Percentiles rank a stretch among this genome's conserved stretches.
phyloP scores from a whole-genome alignment of 2,329 filamentous ascomycete genomes.

The Trichothecium roseum region DNA sequence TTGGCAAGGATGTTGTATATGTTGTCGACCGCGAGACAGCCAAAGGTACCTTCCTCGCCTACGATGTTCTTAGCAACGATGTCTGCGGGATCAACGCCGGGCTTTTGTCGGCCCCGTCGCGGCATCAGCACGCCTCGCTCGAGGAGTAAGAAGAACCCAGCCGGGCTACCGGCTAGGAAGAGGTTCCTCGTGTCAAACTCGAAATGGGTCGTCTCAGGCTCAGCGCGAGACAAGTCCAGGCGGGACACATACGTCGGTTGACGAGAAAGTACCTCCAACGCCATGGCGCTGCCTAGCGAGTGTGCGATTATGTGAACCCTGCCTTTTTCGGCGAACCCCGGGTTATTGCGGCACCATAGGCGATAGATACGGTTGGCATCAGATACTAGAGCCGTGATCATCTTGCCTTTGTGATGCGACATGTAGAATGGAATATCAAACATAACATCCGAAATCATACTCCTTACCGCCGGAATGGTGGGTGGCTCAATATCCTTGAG shows the following conservation, averaged over 20 bases:
- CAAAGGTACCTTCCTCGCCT: slow-evolving; percentile 72
- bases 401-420: slow-evolving; percentile 89
- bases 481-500: slow-evolving; percentile 87
- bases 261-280: slow-evolving; percentile 78
- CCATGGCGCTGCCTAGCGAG: slow-evolving; percentile 90
- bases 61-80: slow-evolving; percentile 48
- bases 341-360: slow-evolving; percentile 90
- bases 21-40: slow-evolving; percentile 89
- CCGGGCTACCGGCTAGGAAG: slow-evolving; percentile 83
- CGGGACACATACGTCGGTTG: slow-evolving; percentile 66
- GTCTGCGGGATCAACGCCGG: slow-evolving; percentile 58
- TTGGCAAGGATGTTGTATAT: slow-evolving; percentile 81
- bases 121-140: slow-evolving; percentile 65
- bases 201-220: slow-evolving; percentile 51
- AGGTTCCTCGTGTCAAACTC: slow-evolving; percentile 88
- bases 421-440: slow-evolving; percentile 97
- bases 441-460: slow-evolving; percentile 95
- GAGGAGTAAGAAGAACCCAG: slow-evolving; percentile 84
- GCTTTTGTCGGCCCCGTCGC: slow-evolving; percentile 64
- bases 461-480: slow-evolving; percentile 84
- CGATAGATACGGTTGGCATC: slow-evolving; percentile 96
- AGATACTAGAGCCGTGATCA: slow-evolving; percentile 78
- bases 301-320: slow-evolving; percentile 89
- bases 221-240: slow-evolving; percentile 28
- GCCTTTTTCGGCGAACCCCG: slow-evolving; percentile 68